Conservation (phyloP, 768 basidiomycete genomes). For the Chalciporus chontae region DNA sequence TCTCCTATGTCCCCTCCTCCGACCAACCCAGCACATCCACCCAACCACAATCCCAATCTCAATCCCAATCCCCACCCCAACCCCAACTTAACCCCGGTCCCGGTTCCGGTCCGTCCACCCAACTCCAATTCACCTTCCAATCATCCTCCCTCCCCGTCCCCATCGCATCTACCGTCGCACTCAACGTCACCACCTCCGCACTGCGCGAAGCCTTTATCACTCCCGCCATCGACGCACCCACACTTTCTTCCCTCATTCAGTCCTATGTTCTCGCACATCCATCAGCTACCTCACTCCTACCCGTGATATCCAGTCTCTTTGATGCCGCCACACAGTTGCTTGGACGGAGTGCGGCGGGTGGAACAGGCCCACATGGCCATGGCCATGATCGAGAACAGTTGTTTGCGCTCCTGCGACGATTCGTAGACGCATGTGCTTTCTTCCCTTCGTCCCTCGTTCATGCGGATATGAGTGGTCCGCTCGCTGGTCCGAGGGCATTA, state of each 20-base stretch:
- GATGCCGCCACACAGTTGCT: constrained; percentile 40
- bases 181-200: constrained; percentile 28
- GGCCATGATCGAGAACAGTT: constrained; percentile 8
- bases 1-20: constrained; percentile 32
- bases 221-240: constrained; percentile 43
- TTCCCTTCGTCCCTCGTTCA: constrained; percentile 48
- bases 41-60: constrained; percentile 22
- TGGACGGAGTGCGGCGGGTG: constrained; percentile 3
- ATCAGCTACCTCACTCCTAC: constrained; percentile 46
- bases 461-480: constrained; percentile 52
- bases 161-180: constrained; percentile 18
- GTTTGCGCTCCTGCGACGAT: constrained; percentile 39
- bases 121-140: constrained; percentile 45
- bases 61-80: constrained; percentile 1
- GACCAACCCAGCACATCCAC: constrained; percentile 31
- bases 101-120: constrained; percentile 32
- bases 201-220: constrained; percentile 31
- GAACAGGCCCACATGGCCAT: constrained; percentile 1
- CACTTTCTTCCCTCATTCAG: constrained; percentile 53
- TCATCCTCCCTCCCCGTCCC: constrained; percentile 44
- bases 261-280: constrained; percentile 46
- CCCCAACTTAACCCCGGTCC: constrained; percentile 8
- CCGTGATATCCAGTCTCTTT: constrained; percentile 52
- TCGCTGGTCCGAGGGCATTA: constrained; percentile 54
- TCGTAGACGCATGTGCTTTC: constrained; percentile 48